Percentiles rank a stretch among this genome's conserved stretches.
phyloP scores from a whole-genome alignment of 2,329 filamentous ascomycete species.

The Lojkania enalia region DNA sequence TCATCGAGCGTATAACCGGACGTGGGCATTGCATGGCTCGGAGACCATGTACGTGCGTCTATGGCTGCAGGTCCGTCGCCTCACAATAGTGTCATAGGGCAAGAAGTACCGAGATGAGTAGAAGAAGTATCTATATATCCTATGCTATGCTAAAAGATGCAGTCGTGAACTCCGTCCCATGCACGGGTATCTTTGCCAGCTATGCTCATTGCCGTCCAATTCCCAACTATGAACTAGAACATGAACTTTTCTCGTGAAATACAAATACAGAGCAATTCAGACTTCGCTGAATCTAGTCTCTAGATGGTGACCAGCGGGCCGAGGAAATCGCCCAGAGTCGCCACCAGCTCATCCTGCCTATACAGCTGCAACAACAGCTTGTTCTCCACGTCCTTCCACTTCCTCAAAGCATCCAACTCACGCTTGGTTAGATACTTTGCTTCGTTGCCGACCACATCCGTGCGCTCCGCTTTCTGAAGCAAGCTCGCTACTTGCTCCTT shows the following conservation, averaged over 20 bases:
- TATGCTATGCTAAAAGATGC: not conserved
- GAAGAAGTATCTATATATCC: not conserved
- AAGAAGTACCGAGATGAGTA: too few relatives aligned
- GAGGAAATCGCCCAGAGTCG: constrained; percentile 71
- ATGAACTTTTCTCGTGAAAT: too few relatives aligned
- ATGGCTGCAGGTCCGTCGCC: too few relatives aligned
- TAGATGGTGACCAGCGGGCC: constrained; percentile 37
- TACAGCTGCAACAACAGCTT: constrained; percentile 78
- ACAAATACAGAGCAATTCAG: too few relatives aligned
- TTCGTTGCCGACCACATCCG: constrained; percentile 82
- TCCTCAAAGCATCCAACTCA: constrained; percentile 70
- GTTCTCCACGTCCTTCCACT: constrained; percentile 64
- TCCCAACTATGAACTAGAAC: too few relatives aligned
- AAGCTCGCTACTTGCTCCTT: constrained; percentile 71
- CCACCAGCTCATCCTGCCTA: constrained; percentile 82
- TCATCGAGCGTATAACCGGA: too few relatives aligned
- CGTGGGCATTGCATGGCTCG: too few relatives aligned
- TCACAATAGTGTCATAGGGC: too few relatives aligned
- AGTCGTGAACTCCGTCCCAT: not conserved
- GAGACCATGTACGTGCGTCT: too few relatives aligned
- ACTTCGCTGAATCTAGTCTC: too few relatives aligned
- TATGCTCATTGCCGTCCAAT: not conserved
- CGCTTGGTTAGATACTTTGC: constrained; percentile 75
- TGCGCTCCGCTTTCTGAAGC: constrained; percentile 79
- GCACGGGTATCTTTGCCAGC: constrained; percentile 2